These are phyloP conservation scores for Solanum acaule DNA, from an alignment of 257 asterid species.

Conservation along the genomic window DNA sequence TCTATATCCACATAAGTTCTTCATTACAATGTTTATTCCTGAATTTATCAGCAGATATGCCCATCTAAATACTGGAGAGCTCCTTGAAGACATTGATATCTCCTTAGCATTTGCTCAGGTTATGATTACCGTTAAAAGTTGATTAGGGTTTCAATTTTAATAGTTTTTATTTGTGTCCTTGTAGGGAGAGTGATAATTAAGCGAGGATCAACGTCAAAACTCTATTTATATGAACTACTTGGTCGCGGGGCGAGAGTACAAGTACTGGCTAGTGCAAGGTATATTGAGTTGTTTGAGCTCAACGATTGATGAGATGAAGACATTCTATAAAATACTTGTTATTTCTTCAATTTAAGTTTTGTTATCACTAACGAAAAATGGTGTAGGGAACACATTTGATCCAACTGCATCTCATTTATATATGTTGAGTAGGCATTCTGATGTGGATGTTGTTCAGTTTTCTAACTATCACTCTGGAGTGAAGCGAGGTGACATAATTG, in stretches of 20 bases:
- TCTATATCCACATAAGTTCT: neutral
- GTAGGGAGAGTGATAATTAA: slow-evolving; percentile 6
- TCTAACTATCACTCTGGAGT: neutral
- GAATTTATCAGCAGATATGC: neutral
- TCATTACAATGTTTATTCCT: neutral
- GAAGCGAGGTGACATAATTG: neutral
- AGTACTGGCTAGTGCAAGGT: slow-evolving; percentile 9
- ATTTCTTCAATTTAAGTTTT: neutral
- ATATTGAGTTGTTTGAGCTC: neutral
- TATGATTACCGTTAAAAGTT: neutral
- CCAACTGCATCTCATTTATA: neutral
- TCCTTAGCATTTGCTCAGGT: neutral
- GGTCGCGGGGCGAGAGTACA: neutral
- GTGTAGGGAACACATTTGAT: neutral
- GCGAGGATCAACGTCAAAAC: neutral
- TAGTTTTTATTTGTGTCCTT: neutral
- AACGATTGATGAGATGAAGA: neutral
- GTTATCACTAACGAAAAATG: neutral
- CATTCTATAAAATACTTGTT: neutral
- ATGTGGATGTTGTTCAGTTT: neutral
- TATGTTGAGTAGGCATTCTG: neutral
- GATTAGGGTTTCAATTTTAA: neutral
- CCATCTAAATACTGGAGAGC: neutral
- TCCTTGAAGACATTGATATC: neutral
- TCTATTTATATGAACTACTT: slow-evolving; percentile 2